Percentiles rank a stretch among this genome's conserved stretches.
Conservation (phyloP, 176 grass and related monocot species). For the Hyparrhenia diplandra region DNA sequence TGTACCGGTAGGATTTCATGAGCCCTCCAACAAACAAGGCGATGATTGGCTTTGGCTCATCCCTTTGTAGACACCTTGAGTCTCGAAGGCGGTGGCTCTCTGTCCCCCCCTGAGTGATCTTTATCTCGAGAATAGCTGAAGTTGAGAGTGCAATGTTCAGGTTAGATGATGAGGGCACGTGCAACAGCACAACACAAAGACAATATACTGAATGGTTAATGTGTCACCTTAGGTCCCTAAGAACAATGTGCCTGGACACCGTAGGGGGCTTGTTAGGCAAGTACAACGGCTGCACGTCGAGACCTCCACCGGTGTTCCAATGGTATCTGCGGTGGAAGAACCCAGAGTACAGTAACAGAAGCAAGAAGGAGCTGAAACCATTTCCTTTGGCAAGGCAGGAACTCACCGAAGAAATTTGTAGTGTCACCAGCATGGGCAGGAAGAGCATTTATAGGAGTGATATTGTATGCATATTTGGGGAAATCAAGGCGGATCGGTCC, state of each 20-base stretch:
- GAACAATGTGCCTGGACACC: neutral
- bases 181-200: too few relatives aligned
- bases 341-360: too few relatives aligned
- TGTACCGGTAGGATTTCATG: neutral
- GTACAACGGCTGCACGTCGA: accelerated
- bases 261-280: neutral
- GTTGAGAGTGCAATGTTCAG: too few relatives aligned
- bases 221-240: neutral
- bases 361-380: too few relatives aligned
- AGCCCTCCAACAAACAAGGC: neutral
- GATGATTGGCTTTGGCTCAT: neutral
- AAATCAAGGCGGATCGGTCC: accelerated
- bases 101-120: neutral
- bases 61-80: neutral
- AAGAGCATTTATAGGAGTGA: neutral
- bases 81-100: neutral
- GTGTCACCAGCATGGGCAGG: neutral
- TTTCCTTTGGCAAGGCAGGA: too few relatives aligned
- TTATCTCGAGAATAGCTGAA: neutral
- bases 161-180: too few relatives aligned
- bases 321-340: too few relatives aligned
- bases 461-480: neutral
- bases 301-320: neutral
- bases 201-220: too few relatives aligned
- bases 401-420: too few relatives aligned